Evolutionary conservation across 345 rosid species (phyloP).

Genomic region (Eucalyptus paniculata): DNA sequence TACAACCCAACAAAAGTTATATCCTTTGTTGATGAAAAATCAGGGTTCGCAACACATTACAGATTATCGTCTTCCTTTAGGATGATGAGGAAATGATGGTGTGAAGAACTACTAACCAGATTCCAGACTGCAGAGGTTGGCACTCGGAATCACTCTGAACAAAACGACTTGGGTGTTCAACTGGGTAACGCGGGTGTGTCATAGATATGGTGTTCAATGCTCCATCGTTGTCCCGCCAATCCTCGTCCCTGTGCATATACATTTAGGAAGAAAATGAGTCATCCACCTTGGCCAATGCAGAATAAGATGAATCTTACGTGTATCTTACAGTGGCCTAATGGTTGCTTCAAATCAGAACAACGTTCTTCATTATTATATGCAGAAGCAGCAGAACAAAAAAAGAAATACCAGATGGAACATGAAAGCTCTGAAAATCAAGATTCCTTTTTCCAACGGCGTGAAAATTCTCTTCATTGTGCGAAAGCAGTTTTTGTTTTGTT

Average conservation of each 20-base stretch:
- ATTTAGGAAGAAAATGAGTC: neutral
- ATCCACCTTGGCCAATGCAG: neutral
- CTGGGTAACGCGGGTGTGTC: slow-evolving; percentile 80
- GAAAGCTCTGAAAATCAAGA: neutral
- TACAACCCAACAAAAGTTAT: neutral
- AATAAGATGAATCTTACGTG: neutral
- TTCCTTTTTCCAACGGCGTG: neutral
- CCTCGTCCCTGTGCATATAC: slow-evolving; percentile 56
- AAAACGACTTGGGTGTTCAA: slow-evolving; percentile 48
- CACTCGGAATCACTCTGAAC: slow-evolving; percentile 39
- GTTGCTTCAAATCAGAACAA: neutral
- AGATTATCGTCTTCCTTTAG: neutral
- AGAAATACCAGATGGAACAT: neutral
- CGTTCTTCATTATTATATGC: neutral
- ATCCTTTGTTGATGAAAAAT: neutral
- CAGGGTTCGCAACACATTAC: neutral
- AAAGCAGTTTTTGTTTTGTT: neutral
- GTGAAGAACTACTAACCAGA: slow-evolving; percentile 33
- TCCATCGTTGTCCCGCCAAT: slow-evolving; percentile 96
- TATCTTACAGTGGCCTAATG: neutral
- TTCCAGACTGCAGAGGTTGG: slow-evolving; percentile 62
- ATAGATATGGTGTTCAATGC: slow-evolving; percentile 89
- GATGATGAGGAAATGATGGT: neutral
- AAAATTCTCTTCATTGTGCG: neutral
- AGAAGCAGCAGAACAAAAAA: neutral